These are phyloP conservation scores for Aureobasidium vineae DNA, from an alignment of 2,329 filamentous ascomycete species.

Conservation along the genomic window DNA sequence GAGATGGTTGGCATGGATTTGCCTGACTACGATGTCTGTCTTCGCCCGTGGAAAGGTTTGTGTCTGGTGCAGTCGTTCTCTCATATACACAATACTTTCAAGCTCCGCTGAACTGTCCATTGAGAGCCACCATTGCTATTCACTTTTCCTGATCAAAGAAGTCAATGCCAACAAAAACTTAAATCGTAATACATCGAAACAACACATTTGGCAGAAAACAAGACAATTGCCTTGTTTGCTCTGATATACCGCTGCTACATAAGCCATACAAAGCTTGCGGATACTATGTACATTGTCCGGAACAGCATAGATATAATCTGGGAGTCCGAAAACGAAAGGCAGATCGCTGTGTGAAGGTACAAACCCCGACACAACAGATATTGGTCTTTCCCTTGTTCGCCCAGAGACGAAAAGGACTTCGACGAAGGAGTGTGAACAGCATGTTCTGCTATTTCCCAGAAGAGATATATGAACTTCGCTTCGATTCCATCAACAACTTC, in stretches of 20 bases:
- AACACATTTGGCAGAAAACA: neutral
- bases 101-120: too few species aligned
- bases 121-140: too few species aligned
- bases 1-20: too few species aligned
- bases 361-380: neutral
- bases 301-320: neutral
- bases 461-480: neutral
- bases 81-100: too few species aligned
- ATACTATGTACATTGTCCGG: neutral
- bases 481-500: neutral
- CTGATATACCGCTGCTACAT: constrained; percentile 12
- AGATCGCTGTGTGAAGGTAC: neutral
- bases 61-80: too few species aligned
- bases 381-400: neutral
- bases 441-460: neutral
- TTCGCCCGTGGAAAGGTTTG: too few species aligned
- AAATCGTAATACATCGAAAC: too few species aligned
- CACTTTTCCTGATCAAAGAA: too few species aligned
- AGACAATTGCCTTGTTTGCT: constrained; percentile 8
- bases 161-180: too few species aligned
- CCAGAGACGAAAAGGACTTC: neutral
- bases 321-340: neutral
- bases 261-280: neutral
- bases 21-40: too few species aligned
- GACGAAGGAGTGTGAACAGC: neutral